These are phyloP conservation scores for Cryptococcus sp. DNA, from an alignment of 1,284 basidiomycete species.

Conservation along the genomic window DNA sequence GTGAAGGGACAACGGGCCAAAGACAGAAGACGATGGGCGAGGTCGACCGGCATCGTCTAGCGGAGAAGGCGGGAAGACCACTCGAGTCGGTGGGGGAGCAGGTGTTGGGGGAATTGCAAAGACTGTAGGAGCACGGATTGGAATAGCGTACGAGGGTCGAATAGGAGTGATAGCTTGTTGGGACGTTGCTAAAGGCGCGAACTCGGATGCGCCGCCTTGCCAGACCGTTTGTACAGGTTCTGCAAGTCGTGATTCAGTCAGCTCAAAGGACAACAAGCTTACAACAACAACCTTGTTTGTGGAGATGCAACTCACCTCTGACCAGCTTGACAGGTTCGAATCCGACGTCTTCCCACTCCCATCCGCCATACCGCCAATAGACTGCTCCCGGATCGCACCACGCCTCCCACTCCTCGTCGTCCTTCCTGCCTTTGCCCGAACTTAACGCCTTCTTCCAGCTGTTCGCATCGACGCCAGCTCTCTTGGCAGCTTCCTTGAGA, in stretches of 20 bases:
- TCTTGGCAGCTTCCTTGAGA: constrained; percentile 33
- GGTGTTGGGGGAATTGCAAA: constrained; percentile 47
- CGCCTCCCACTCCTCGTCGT: constrained; percentile 46
- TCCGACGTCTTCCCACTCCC: constrained; percentile 51
- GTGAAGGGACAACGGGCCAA: background rate
- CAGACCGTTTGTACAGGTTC: constrained; percentile 44
- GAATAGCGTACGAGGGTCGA: constrained; percentile 35
- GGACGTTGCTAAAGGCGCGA: constrained; percentile 11
- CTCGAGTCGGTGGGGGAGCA: constrained; percentile 8
- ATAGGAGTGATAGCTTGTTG: constrained; percentile 7
- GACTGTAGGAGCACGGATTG: constrained; percentile 49
- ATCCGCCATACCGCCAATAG: constrained; percentile 50
- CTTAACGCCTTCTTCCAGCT: constrained; percentile 42
- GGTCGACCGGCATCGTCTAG: background rate
- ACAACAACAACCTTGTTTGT: background rate
- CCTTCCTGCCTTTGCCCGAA: constrained; percentile 11
- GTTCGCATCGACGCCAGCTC: constrained; percentile 32
- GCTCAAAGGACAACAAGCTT: background rate
- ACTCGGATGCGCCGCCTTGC: constrained; percentile 36
- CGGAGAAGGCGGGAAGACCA: background rate
- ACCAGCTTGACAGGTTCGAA: constrained; percentile 44
- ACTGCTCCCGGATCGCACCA: constrained; percentile 55
- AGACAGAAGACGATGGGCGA: background rate
- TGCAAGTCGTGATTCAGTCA: constrained; percentile 10
- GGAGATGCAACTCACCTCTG: constrained; percentile 32